phyloP scores from a whole-genome alignment of 2,329 filamentous ascomycete species.

The Aureobasidium subglaciale region DNA sequence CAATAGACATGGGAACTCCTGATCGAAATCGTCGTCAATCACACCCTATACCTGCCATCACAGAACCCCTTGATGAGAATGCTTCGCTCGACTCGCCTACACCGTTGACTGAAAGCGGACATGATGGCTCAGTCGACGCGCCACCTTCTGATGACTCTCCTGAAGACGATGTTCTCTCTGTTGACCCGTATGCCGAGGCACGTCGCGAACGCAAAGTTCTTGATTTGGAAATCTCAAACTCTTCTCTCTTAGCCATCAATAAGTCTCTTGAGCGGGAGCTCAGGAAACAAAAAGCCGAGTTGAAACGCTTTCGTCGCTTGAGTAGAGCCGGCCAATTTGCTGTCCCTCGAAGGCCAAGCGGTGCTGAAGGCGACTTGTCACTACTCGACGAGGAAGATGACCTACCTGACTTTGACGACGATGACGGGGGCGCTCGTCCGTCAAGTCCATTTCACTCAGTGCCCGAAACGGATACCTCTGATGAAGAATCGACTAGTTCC shows the following conservation, averaged over 20 bases:
- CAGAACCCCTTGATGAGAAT: background rate
- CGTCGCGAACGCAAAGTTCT: conserved; percentile 89
- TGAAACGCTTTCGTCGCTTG: conserved; percentile 78
- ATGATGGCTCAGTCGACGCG: background rate
- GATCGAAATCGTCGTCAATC: conserved; percentile 1
- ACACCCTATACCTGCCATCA: conserved; percentile 3
- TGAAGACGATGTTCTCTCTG: conserved; percentile 43
- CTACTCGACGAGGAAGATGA: conserved; percentile 28
- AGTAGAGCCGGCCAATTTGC: conserved; percentile 73
- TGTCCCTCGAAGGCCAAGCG: conserved; percentile 26
- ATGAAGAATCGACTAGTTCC: conserved; percentile 29
- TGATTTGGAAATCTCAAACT: conserved; percentile 94
- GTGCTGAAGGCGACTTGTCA: background rate
- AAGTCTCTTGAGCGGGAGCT: conserved; percentile 84
- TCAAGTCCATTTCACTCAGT: conserved; percentile 18
- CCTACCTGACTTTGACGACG: conserved; percentile 28
- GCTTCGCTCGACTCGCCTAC: background rate
- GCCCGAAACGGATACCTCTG: conserved; percentile 19
- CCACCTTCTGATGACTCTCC: background rate
- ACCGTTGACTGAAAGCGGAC: background rate
- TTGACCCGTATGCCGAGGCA: conserved; percentile 75
- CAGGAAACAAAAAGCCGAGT: conserved; percentile 80
- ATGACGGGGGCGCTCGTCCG: conserved; percentile 26
- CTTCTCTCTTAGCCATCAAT: conserved; percentile 90
- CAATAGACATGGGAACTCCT: conserved; percentile 11